A percentile compares a stretch with the other conserved stretches of the same genome.
phyloP scores from a whole-genome alignment of 202 grass and related monocot genomes.

The Brachypodium distachyon region DNA sequence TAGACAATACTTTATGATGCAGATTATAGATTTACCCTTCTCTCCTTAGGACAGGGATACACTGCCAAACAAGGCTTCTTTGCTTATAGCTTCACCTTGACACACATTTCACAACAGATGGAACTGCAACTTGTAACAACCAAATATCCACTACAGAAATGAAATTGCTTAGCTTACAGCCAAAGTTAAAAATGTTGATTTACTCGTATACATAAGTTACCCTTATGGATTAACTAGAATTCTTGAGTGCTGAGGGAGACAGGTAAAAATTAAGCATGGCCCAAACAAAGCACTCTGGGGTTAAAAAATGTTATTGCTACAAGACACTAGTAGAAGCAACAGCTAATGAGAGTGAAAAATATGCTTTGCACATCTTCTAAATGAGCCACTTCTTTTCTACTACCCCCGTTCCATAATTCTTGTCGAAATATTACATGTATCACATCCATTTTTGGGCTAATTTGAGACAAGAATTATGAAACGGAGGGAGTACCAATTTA shows the following conservation, averaged over 20 bases:
- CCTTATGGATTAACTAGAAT: conserved; percentile 5
- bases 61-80: neutral
- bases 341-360: neutral
- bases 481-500: no score
- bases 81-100: neutral
- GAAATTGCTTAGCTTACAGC: neutral
- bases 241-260: neutral
- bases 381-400: neutral
- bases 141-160: neutral
- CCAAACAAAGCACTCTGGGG: neutral
- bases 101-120: neutral
- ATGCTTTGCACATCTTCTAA: neutral
- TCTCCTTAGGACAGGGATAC: neutral
- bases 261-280: neutral
- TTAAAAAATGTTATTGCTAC: neutral
- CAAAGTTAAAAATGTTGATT: neutral
- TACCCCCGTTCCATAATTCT: no score
- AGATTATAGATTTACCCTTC: neutral
- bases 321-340: neutral
- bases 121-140: conserved; percentile 4
- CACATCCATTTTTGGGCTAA: no score
- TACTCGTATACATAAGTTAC: neutral
- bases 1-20: neutral
- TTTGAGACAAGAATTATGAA: no score
- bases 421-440: no score